These are phyloP conservation scores for Leptographium procerum DNA, from an alignment of 2,329 filamentous ascomycete genomes.

Conservation along the genomic window DNA sequence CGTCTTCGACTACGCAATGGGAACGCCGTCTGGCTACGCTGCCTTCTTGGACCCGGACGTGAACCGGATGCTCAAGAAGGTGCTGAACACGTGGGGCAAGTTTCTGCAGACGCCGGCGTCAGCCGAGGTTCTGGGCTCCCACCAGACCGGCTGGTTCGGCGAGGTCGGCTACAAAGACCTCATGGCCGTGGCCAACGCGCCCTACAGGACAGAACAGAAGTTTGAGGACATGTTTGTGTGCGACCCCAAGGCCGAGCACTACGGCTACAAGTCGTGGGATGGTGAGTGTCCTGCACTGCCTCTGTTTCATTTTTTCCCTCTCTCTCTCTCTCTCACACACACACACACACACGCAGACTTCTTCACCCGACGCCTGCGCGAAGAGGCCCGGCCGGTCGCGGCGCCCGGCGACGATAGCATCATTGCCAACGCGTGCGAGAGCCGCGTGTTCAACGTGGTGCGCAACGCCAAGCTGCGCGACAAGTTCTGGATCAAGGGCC, in stretches of 20 bases:
- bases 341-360: too few relatives aligned
- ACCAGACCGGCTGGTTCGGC: constrained; percentile 43
- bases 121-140: constrained; percentile 33
- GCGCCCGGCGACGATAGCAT: constrained; percentile 38
- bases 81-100: constrained; percentile 46
- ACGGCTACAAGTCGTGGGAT: constrained; percentile 58
- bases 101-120: constrained; percentile 43
- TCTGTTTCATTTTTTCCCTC: too few relatives aligned
- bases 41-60: constrained; percentile 45
- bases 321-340: too few relatives aligned
- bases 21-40: constrained; percentile 39
- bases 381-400: constrained; percentile 45
- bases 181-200: constrained; percentile 38
- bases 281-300: too few relatives aligned
- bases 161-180: constrained; percentile 34
- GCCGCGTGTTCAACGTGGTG: constrained; percentile 41
- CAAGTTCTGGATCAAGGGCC: constrained; percentile 56
- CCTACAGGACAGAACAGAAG: constrained; percentile 26
- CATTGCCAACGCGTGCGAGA: constrained; percentile 56
- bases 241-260: constrained; percentile 39
- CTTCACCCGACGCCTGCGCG: constrained; percentile 49
- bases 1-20: constrained; percentile 46
- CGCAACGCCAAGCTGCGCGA: constrained; percentile 42
- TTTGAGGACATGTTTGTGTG: constrained; percentile 53
- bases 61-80: constrained; percentile 40